Evolutionary conservation across 257 asterid species (phyloP), one percentile per base, ranked within the genome.

Genomic region (Solanum gracilifrons): DNA sequence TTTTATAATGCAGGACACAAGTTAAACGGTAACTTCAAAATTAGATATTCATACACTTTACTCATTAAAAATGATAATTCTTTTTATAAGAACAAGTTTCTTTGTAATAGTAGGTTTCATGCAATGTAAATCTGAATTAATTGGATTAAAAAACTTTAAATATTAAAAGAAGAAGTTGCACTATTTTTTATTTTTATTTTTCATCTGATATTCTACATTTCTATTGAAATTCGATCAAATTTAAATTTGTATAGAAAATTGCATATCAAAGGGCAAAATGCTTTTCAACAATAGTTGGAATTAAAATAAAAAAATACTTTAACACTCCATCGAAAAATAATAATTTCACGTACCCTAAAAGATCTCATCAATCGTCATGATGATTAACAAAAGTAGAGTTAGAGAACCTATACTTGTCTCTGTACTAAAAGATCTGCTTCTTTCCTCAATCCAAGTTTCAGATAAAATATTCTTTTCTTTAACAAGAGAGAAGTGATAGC

Each of bases 181-280:
- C 15, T 62, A 4, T 2, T 10, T n/a, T 2, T 8, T 20, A 4
- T 0, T 23, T 62, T n/a, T 60, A 0, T 60, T 23, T 23, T 0
- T 9, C 31, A 62, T 10, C 0, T 2, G 16, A n/a, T 11, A n/a
- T 62, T 21, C 13, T 4, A 20, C 21, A 3, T 18, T 7, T 0
- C 0, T 6, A 55, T 18, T 2, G 23, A 18, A 18, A 7, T 20
- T 20, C 2, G 4, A 55, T 20, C 2, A 18, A 55, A 55, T 18
- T 55, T 20, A 7, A 6, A 18, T 55, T 55, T 55, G 1, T 7
- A 20, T 58, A 0, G 0, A 55, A 55, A 55, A 55, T 55, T 2
- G 0, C 27, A 7, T 21, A 55, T 46, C 20, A 46, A 13, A 46
- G 2, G 20, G 20, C 2, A 46, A 46, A 46, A 46, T 46, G 6